Evolutionary conservation across 1,284 basidiomycete species (phyloP), one percentile per base, ranked within the genome.

Genomic region (Agaricales sp.): DNA sequence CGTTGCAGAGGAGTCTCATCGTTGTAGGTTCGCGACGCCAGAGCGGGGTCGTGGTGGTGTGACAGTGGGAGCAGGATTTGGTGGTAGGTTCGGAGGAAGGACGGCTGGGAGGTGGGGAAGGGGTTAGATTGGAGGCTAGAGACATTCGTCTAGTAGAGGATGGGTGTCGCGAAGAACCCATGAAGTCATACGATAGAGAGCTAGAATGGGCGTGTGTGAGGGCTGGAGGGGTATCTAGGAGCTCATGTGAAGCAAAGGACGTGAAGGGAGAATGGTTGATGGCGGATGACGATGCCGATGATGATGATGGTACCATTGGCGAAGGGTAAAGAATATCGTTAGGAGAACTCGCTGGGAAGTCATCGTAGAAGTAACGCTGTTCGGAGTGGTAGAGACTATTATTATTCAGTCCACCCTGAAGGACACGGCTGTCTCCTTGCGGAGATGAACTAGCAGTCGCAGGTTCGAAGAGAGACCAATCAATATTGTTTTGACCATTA

Each of bases 21-120:
- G 69, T 71, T 2, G 61, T 58, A 0, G 71, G 72, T 49, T 73
- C 70, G 19, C 72, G 61, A 38, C 72, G 63, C 72, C 72, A 74
- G n/a, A 73, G 59, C 2, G 71, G 70, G 3, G 72, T 74, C 1
- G 68, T 64, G 0, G 70, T 73, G 13, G 70, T 69, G 30, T 63
- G 63, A 51, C 72, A 74, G 56, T 74, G 71, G 0, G 70, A 73
- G 54, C 73, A 73, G 12, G 59, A 63, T 72, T 72, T 19, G 43
- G 59, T 56, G 18, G 55, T 51, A 20, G 59, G 53, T n/a, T 43
- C 8, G 6, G 39, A 43, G 21, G 16, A 6, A 22, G 8, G 18
- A 43, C 16, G 8, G 6, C 6, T 6, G 21, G 16, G 39, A 37
- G 30, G 30, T 11, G 39, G 21, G 6, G 16, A 43, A 43, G 6